These are phyloP conservation scores for Microsporum audouinii DNA, from an alignment of 2,329 filamentous ascomycete genomes.

Conservation along the genomic window DNA sequence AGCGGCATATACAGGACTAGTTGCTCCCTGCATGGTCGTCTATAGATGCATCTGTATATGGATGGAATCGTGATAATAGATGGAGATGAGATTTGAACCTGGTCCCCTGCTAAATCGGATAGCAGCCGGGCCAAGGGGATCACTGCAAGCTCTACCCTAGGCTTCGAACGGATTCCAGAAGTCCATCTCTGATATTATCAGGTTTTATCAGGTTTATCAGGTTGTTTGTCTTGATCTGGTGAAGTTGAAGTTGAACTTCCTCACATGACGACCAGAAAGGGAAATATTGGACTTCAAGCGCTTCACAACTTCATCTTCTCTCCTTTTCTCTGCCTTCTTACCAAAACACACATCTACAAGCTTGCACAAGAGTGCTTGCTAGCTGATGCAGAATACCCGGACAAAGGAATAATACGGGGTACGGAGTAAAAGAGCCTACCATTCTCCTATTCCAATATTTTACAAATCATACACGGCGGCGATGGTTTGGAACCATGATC, in stretches of 20 bases:
- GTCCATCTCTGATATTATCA: background rate
- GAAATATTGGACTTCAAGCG: background rate
- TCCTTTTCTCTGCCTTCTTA: background rate
- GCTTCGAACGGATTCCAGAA: background rate
- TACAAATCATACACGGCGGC: background rate
- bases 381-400: background rate
- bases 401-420: background rate
- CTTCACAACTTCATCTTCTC: background rate
- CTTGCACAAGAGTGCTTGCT: background rate
- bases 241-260: background rate
- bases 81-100: background rate
- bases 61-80: background rate
- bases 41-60: background rate
- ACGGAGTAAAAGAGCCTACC: background rate
- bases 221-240: too few relatives aligned
- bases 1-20: background rate
- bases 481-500: background rate
- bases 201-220: background rate
- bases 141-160: background rate
- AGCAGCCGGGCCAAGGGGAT: constrained; percentile 4
- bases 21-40: background rate
- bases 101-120: background rate
- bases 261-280: background rate
- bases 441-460: background rate
- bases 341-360: background rate